A percentile compares a stretch with the other conserved stretches of the same genome.
phyloP scores from a whole-genome alignment of 2,329 filamentous ascomycete genomes.

The Davidsoniella eucalypti region DNA sequence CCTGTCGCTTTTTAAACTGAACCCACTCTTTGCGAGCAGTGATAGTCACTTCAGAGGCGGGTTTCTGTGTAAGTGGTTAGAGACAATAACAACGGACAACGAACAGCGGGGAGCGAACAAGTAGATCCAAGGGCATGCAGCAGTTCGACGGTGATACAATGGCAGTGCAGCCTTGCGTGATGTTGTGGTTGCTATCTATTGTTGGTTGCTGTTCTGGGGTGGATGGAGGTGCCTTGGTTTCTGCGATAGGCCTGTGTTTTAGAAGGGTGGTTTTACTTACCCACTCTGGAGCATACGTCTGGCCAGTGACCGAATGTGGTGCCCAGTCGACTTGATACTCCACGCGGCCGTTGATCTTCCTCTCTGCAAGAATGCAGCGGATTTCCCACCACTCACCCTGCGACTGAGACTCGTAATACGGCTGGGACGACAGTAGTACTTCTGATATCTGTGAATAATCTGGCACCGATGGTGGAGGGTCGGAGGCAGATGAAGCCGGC shows the following conservation, averaged over 20 bases:
- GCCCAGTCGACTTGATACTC: conserved; percentile 13
- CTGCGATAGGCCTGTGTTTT: neutral
- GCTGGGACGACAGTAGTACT: neutral
- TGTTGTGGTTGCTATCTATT: neutral
- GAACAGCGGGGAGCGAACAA: neutral
- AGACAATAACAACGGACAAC: neutral
- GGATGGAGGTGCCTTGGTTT: conserved; percentile 1
- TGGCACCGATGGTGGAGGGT: neutral
- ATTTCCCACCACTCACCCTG: conserved; percentile 11
- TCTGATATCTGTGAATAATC: neutral
- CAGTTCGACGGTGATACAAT: too few species aligned
- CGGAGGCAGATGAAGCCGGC: neutral
- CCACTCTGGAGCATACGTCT: conserved; percentile 11
- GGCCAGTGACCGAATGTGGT: conserved; percentile 7
- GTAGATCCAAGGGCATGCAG: too few species aligned
- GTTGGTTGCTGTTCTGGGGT: neutral
- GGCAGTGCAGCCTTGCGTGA: neutral
- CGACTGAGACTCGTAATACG: neutral
- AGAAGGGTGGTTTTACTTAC: conserved; percentile 2
- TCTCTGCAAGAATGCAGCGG: conserved; percentile 7
- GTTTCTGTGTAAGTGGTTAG: neutral
- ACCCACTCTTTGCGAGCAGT: conserved; percentile 6
- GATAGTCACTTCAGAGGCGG: neutral
- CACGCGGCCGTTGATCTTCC: neutral
- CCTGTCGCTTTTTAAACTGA: neutral